Percentiles rank a stretch among this genome's conserved stretches.
Conservation (phyloP, 176 grass and related monocot genomes). For the Pontederia paniculata region DNA sequence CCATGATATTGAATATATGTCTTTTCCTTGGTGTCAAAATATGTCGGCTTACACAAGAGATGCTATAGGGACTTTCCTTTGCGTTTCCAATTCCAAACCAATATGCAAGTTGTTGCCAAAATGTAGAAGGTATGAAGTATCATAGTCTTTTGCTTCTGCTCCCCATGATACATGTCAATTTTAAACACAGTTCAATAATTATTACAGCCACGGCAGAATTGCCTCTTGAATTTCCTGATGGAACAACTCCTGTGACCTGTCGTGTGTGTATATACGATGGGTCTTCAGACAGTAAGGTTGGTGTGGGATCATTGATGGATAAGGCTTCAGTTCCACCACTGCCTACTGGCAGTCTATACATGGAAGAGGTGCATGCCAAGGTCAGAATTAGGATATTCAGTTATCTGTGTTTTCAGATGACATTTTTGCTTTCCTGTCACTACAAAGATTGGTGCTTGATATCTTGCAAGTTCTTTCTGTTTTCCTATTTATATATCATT, state of each 20-base stretch:
- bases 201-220: constrained; percentile 65
- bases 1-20: neutral
- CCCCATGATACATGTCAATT: neutral
- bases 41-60: constrained; percentile 15
- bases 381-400: constrained; percentile 22
- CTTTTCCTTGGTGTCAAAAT: neutral
- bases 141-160: constrained; percentile 13
- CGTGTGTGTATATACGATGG: constrained; percentile 82
- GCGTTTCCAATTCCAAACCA: constrained; percentile 86
- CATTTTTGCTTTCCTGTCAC: constrained; percentile 10
- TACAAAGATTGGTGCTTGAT: constrained; percentile 10
- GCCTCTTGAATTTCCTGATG: constrained; percentile 89
- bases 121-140: constrained; percentile 67
- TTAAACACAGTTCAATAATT: constrained; percentile 16
- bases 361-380: constrained; percentile 95
- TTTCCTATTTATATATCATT: neutral
- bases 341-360: constrained; percentile 74
- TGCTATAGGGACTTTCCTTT: constrained; percentile 72
- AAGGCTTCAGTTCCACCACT: constrained; percentile 72
- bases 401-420: neutral
- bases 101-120: constrained; percentile 61
- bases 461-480: neutral
- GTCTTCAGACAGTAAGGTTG: constrained; percentile 75
- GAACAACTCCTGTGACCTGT: constrained; percentile 91
- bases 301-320: constrained; percentile 76